These are phyloP conservation scores for Apophysomyces sp. DNA, from an alignment of 371 early-diverging fungal genomes.

Conservation along the genomic window DNA sequence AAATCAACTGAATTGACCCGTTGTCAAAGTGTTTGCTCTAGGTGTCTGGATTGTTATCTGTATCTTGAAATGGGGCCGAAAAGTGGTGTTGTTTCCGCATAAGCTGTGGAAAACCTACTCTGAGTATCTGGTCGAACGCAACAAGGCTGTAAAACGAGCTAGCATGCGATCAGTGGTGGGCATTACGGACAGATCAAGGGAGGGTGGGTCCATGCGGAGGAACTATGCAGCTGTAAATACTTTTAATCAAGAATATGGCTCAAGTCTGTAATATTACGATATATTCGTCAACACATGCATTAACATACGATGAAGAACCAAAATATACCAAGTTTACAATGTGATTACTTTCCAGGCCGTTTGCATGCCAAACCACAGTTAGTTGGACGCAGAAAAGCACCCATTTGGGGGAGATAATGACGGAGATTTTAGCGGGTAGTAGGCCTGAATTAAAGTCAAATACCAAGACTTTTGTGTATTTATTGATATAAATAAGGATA, in stretches of 20 bases:
- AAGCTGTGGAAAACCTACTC: constrained; percentile 36
- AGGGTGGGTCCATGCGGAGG: neutral
- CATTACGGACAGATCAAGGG: neutral
- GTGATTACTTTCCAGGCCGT: too few relatives aligned
- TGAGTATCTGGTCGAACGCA: constrained; percentile 39
- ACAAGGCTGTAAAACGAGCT: constrained; percentile 31
- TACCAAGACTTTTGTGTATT: too few relatives aligned
- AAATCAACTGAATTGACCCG: neutral
- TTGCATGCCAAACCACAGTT: too few relatives aligned
- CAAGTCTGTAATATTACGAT: too few relatives aligned
- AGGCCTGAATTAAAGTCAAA: too few relatives aligned
- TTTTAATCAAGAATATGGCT: neutral
- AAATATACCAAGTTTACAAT: too few relatives aligned
- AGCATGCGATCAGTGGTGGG: constrained; percentile 14
- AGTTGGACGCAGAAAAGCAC: too few relatives aligned
- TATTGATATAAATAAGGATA: too few relatives aligned
- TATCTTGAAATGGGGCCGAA: constrained; percentile 34
- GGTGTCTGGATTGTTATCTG: constrained; percentile 48
- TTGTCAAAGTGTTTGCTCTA: constrained; percentile 32
- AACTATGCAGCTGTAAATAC: neutral
- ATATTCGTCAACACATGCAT: too few relatives aligned
- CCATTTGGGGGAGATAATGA: too few relatives aligned
- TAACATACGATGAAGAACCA: too few relatives aligned
- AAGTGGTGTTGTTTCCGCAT: constrained; percentile 32
- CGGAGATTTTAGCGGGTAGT: too few relatives aligned